Conservation (phyloP, 768 basidiomycete species). For the Hygrophoropsis aurantiaca region DNA sequence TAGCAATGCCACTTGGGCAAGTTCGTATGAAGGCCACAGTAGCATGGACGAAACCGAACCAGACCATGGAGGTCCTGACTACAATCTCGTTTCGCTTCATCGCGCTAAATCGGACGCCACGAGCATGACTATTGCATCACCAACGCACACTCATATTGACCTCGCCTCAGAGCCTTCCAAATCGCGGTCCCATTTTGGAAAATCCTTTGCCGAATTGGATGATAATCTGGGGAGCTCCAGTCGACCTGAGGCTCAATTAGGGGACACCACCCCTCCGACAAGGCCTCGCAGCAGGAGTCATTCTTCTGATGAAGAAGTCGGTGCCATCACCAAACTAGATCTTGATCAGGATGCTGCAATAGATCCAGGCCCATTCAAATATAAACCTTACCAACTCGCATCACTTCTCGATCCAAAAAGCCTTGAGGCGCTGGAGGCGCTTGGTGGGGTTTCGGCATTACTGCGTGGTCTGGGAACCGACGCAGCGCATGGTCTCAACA, state of each 20-base stretch:
- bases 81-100: conserved; percentile 29
- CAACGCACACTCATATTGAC: conserved; percentile 39
- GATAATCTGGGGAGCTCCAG: conserved; percentile 2
- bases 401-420: conserved; percentile 89
- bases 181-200: conserved; percentile 16
- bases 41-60: conserved; percentile 49
- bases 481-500: conserved; percentile 42
- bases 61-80: conserved; percentile 35
- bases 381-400: conserved; percentile 76
- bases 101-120: conserved; percentile 35
- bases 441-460: conserved; percentile 73
- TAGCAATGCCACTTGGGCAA: conserved; percentile 57
- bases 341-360: conserved; percentile 38
- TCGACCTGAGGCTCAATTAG: conserved; percentile 8
- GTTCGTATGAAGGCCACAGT: conserved; percentile 37
- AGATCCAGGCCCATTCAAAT: conserved; percentile 71
- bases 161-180: conserved; percentile 31
- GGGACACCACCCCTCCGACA: conserved; percentile 17
- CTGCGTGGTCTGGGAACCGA: conserved; percentile 76
- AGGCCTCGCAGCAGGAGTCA: conserved; percentile 22
- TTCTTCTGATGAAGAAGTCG: conserved; percentile 20
- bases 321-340: conserved; percentile 18
- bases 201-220: background rate
- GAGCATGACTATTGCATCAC: conserved; percentile 34
- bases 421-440: conserved; percentile 55